A percentile compares a stretch with the other conserved stretches of the same genome.
Conservation (phyloP, 768 basidiomycete genomes). For the Xanthoconium purpureum region DNA sequence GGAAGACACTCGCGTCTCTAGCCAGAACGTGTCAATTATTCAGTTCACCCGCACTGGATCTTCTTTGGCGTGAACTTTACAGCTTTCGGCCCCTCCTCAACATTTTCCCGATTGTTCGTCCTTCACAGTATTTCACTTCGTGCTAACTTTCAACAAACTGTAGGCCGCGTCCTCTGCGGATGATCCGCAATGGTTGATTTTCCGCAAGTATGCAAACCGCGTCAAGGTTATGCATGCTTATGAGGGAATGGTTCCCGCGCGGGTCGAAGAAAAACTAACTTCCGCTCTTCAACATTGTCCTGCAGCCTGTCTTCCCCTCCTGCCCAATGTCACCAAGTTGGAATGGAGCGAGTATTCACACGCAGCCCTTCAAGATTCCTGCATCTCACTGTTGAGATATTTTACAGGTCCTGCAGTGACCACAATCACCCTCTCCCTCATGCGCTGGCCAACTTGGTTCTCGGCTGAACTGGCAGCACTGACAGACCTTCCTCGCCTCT, state of each 20-base stretch:
- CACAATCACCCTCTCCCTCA: conserved; percentile 9
- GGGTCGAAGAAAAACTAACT: conserved; percentile 1
- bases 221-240: conserved; percentile 13
- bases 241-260: neutral
- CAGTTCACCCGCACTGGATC: conserved; percentile 12
- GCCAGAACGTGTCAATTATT: conserved; percentile 13
- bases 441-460: conserved; percentile 12
- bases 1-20: conserved; percentile 8
- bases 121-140: neutral
- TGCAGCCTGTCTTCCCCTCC: conserved; percentile 13
- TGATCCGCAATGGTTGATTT: conserved; percentile 17
- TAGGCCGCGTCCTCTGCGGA: conserved; percentile 1
- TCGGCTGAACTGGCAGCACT: conserved; percentile 12
- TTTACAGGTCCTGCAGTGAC: conserved; percentile 13
- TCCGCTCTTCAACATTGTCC: conserved; percentile 10
- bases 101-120: conserved; percentile 1
- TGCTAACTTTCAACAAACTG: neutral
- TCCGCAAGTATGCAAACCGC: conserved; percentile 22
- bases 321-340: conserved; percentile 19
- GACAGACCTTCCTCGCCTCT: conserved; percentile 12
- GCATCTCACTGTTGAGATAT: conserved; percentile 14
- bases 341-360: conserved; percentile 14
- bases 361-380: conserved; percentile 1
- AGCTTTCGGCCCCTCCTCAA: conserved; percentile 11
- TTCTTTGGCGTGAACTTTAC: conserved; percentile 13